These are phyloP conservation scores for Erigeron philadelphicus DNA, from an alignment of 140 eudicot genomes.

Conservation along the genomic window DNA sequence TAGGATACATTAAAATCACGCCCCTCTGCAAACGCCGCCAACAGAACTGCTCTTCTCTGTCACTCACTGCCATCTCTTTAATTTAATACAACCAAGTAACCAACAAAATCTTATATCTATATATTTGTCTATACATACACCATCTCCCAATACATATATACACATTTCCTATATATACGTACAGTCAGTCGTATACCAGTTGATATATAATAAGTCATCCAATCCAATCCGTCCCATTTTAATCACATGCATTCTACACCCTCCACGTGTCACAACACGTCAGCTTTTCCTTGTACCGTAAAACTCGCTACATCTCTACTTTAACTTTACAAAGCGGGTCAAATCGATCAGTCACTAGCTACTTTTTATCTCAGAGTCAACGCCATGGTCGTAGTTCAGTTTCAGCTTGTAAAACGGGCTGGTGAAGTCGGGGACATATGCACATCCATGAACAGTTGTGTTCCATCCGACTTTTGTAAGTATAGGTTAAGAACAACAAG, in stretches of 20 bases:
- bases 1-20: conserved; percentile 54
- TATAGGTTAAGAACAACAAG: no score
- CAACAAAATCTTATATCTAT: conserved; percentile 17
- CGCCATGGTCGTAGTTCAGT: conserved; percentile 22
- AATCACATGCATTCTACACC: conserved; percentile 24
- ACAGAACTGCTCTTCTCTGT: no score
- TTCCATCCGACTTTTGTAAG: no score
- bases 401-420: conserved; percentile 2
- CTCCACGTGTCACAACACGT: conserved; percentile 43
- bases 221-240: conserved; percentile 44
- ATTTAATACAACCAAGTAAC: conserved; percentile 40
- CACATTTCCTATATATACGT: conserved; percentile 3
- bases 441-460: conserved; percentile 26
- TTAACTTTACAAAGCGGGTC: conserved; percentile 17
- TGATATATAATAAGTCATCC: conserved; percentile 5
- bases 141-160: conserved; percentile 22
- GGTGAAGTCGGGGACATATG: background rate
- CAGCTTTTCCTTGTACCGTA: conserved; percentile 64
- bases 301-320: conserved; percentile 60
- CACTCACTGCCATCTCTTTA: conserved; percentile 36
- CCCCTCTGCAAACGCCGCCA: conserved; percentile 81
- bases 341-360: conserved; percentile 11
- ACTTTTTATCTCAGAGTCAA: conserved; percentile 17
- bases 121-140: background rate
- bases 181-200: conserved; percentile 59